Base-by-base conservation (phyloP, 2,329 filamentous ascomycete species). In the Amphichorda felina region DNA sequence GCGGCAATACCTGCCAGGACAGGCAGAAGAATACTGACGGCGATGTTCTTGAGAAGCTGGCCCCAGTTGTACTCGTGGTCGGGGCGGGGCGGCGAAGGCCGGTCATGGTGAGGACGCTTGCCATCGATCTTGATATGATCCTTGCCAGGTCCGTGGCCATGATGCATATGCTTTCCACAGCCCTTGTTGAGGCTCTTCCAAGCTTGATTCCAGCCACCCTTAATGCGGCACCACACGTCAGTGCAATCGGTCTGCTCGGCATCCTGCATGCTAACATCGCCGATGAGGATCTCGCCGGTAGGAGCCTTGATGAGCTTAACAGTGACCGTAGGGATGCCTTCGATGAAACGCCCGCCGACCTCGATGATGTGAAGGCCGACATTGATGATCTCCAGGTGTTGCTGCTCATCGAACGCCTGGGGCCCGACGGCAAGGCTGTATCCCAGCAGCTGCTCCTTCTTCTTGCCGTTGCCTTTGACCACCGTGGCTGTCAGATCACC, bases 1-100 rank as follows among this genome's bases (percentile, higher is more conserved):
- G 78, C 76, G 17, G 75, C 66, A 43, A 85, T 67, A 39, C 82
- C 82, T 43, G 84, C 67, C 35, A 81, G 58, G 36, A 84, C 64
- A 2, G 82, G 81, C 27, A 85, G 62, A 33, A 85, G 53, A 30
- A 86, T 68, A 41, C 79, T 73, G 26, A 74, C 62, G 42, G 70
- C 63, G 34, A 81, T 63, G 45, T 70, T 70, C 48, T 65, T 63
- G 32, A 75, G 43, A 18, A 75, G 55, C 40, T 63, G 57, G 36
- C 60, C 53, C 57, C 70, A 68, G 37, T 46, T 51, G 44, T 54
- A 51, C 11, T 28, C 22, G 5, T 27, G n/a, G 22, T 35, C 22
- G 25, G 15, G 4, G n/a, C 8, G 15, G 9, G 26, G 11, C 11
- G 14, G 34, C 8, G 33, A 11, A 35, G 22, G 33, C 14, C 18